Conservation (phyloP, 2,329 filamentous ascomycete genomes). For the Chalaropsis thielavioides region DNA sequence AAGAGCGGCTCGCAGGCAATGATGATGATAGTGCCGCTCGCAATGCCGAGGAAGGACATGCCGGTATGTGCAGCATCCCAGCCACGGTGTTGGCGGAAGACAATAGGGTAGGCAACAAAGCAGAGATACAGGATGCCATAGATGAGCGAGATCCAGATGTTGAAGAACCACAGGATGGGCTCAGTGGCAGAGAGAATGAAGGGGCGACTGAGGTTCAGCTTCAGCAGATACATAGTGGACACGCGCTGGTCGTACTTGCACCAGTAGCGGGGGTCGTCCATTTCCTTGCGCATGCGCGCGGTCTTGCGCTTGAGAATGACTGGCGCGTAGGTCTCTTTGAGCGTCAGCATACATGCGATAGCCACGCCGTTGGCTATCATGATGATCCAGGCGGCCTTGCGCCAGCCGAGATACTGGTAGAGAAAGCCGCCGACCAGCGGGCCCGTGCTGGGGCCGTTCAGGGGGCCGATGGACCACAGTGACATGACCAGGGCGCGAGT, state of each 20-base stretch:
- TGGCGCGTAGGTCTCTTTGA: constrained; percentile 66
- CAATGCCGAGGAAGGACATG: constrained; percentile 61
- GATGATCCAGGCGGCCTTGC: constrained; percentile 74
- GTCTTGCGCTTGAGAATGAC: constrained; percentile 54
- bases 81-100: constrained; percentile 59
- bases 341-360: constrained; percentile 41
- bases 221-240: constrained; percentile 51
- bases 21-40: constrained; percentile 46
- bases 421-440: constrained; percentile 56
- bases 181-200: constrained; percentile 66
- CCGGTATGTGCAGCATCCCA: constrained; percentile 63
- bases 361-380: constrained; percentile 55
- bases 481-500: constrained; percentile 70
- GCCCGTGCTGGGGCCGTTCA: constrained; percentile 49
- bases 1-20: constrained; percentile 56
- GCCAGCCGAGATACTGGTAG: constrained; percentile 61
- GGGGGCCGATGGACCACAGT: constrained; percentile 68
- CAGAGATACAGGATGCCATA: constrained; percentile 82
- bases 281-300: constrained; percentile 48
- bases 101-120: constrained; percentile 80
- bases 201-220: constrained; percentile 61
- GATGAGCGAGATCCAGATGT: constrained; percentile 61
- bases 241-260: constrained; percentile 62
- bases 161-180: constrained; percentile 63
- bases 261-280: constrained; percentile 59